These are phyloP conservation scores for Penicillium sp. DNA, from an alignment of 2,329 filamentous ascomycete species.

Conservation along the genomic window DNA sequence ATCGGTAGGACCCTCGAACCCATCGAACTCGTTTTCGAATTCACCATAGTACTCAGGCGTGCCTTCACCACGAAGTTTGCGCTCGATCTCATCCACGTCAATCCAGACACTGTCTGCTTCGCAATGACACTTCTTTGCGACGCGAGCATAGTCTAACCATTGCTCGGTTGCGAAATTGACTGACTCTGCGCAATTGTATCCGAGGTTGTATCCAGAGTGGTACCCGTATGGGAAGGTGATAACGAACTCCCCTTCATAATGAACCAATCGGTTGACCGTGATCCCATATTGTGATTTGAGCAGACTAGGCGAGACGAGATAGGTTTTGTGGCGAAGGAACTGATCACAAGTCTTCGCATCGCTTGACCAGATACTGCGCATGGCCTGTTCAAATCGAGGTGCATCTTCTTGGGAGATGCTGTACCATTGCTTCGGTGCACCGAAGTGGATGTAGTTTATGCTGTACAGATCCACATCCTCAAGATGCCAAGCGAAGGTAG, in stretches of 20 bases:
- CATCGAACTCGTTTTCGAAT: constrained; percentile 61
- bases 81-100: constrained; percentile 91
- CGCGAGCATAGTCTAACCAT: constrained; percentile 91
- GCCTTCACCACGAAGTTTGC: constrained; percentile 81
- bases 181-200: constrained; percentile 97
- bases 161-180: constrained; percentile 96
- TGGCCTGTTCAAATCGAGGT: constrained; percentile 84
- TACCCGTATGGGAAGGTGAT: constrained; percentile 99
- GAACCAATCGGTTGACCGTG: constrained; percentile 91
- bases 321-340: constrained; percentile 95
- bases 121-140: constrained; percentile 95
- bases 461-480: constrained; percentile 99
- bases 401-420: constrained; percentile 96
- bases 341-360: constrained; percentile 95
- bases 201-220: constrained; percentile 94
- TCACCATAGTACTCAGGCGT: constrained; percentile 52
- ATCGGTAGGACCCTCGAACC: constrained; percentile 61
- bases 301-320: constrained; percentile 87
- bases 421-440: constrained; percentile 98
- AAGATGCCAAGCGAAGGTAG: constrained; percentile 97
- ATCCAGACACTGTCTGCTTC: constrained; percentile 98
- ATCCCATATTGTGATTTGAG: constrained; percentile 87
- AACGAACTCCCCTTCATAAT: constrained; percentile 95
- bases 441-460: constrained; percentile 99
- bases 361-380: constrained; percentile 80